phyloP scores from a whole-genome alignment of 192 early-diverging fungal species.

The Glomus cerebriforme region DNA sequence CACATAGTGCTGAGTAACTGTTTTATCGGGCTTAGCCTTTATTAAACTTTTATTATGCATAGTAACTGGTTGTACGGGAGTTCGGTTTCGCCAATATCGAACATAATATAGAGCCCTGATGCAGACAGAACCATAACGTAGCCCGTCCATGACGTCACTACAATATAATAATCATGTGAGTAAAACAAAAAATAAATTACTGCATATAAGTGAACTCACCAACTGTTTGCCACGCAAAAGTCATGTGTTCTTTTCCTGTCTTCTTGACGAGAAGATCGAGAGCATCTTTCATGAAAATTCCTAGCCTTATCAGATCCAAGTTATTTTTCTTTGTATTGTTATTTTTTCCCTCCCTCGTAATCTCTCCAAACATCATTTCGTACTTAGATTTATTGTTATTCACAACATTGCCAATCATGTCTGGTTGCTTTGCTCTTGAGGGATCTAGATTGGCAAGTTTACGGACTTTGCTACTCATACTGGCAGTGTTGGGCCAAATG shows the following conservation, averaged over 20 bases:
- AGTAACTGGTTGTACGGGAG: too few relatives aligned
- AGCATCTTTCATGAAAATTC: conserved; percentile 32
- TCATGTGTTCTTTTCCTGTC: neutral
- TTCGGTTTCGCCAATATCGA: conserved; percentile 16
- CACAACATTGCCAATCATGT: conserved; percentile 26
- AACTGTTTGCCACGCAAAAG: conserved; percentile 14
- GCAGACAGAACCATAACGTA: conserved; percentile 21
- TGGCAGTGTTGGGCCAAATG: conserved; percentile 31
- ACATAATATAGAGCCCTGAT: neutral
- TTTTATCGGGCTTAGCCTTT: too few relatives aligned
- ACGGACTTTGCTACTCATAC: conserved; percentile 14
- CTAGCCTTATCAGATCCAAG: conserved; percentile 20
- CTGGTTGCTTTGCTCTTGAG: conserved; percentile 30
- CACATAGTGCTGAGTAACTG: too few relatives aligned
- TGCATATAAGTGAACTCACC: neutral
- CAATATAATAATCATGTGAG: too few relatives aligned
- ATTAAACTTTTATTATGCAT: too few relatives aligned
- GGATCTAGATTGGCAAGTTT: conserved; percentile 28
- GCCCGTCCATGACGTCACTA: conserved; percentile 15
- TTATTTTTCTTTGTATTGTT: conserved; percentile 23
- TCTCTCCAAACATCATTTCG: conserved; percentile 1
- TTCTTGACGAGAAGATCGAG: conserved; percentile 7
- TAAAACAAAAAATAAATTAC: neutral
- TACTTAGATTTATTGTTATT: conserved; percentile 25
- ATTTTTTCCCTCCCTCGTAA: conserved; percentile 21